These are phyloP conservation scores for Rhizoclosmatium globosum DNA, from an alignment of 192 early-diverging fungal species.

Conservation along the genomic window DNA sequence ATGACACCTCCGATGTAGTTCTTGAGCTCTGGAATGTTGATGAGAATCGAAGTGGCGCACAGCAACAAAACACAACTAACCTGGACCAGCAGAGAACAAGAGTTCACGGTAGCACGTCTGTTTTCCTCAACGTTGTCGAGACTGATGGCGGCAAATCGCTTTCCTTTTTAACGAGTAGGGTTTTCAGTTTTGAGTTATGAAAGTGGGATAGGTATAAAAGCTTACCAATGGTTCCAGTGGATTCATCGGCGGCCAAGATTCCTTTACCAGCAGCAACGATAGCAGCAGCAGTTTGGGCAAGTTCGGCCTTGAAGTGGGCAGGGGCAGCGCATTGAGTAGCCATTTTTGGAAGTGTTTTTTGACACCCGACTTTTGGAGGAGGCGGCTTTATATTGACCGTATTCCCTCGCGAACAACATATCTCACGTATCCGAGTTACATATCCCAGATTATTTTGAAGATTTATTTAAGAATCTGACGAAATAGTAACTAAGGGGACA, in stretches of 20 bases:
- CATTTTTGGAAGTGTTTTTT: conserved; percentile 18
- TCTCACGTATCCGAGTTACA: no score
- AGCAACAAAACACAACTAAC: conserved; percentile 29
- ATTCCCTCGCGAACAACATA: no score
- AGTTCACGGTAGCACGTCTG: conserved; percentile 57
- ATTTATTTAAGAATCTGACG: no score
- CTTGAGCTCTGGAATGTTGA: conserved; percentile 39
- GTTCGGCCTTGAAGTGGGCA: conserved; percentile 43
- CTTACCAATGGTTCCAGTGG: conserved; percentile 56
- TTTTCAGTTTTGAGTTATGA: background rate
- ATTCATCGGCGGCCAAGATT: conserved; percentile 60
- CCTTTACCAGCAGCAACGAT: conserved; percentile 56
- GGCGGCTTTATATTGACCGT: no score
- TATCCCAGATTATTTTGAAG: no score
- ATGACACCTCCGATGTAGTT: conserved; percentile 53
- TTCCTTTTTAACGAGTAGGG: conserved; percentile 17
- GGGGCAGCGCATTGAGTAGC: conserved; percentile 38
- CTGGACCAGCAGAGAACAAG: conserved; percentile 48
- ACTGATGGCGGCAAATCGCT: conserved; percentile 49
- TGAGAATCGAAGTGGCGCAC: conserved; percentile 10
- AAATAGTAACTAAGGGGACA: no score
- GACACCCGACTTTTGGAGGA: no score
- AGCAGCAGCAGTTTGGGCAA: conserved; percentile 48
- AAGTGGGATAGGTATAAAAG: background rate
- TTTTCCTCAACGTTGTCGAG: conserved; percentile 58